Base-by-base conservation (phyloP, 805 yeast genomes). In the Barnettozyma californica region DNA sequence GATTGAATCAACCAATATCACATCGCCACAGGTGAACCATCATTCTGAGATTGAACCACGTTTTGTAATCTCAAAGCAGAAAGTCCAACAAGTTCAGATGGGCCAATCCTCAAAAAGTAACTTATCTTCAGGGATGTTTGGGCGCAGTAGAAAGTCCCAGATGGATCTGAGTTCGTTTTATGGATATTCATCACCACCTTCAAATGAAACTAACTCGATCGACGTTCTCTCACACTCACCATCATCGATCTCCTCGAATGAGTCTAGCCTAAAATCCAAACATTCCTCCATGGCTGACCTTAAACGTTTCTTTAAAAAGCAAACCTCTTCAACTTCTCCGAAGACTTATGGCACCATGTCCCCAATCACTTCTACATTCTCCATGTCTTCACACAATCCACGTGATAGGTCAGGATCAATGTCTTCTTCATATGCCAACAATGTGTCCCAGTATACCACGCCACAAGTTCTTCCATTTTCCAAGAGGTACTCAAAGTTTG, bases 281-380 rank as follows among this genome's bases (percentile, higher is more conserved):
- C 91, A 85, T 64, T 81, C 86, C 41, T 84, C 91, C 8, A 84
- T 86, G 83, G 90, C 86, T 16, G 87, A 85, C 62, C 65, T 86
- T 58, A 81, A 85, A 59, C 70, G 89, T 43, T 85, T 86, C 59
- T 86, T 86, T 70, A 83, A 80, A 52, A 74, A 76, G 48, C 61
- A 71, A 2, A 45, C 61, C 35, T 54, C 51, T 29, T 65, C 64
- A n/a, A 61, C 67, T 21, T 56, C 60, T 41, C 39, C 51, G 16
- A 52, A 49, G 41, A 45, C 36, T 8, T 40, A 36, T 13, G 18
- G n/a, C 21, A 29, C 33, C 31, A 57, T 55, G 49, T 54, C 51
- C 25, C 60, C 53, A 37, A 49, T 53, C 5, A 48, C 46, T 16
- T 53, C 53, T 19, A 38, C 47, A 18, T 47, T 46, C 39, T 47